A percentile compares a stretch with the other conserved stretches of the same genome.
These are phyloP conservation scores for Cornus kousa DNA, from an alignment of 148 eudicot genomes.

Conservation along the genomic window DNA sequence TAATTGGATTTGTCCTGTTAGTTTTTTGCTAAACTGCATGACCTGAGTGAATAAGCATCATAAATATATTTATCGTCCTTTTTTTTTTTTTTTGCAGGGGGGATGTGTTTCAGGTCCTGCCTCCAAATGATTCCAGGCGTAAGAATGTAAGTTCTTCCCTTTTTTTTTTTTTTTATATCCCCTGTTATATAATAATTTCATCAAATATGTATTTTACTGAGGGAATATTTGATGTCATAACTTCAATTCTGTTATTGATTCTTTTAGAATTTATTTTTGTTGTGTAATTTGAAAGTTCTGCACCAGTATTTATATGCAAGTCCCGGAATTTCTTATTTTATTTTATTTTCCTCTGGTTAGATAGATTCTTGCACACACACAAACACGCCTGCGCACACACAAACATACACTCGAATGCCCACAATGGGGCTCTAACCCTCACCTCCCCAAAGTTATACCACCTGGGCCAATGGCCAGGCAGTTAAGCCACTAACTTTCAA, in stretches of 20 bases:
- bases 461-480: neutral
- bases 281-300: neutral
- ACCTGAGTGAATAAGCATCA: neutral
- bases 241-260: neutral
- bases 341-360: too few species aligned
- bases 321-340: too few species aligned
- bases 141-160: constrained; percentile 25
- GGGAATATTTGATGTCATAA: neutral
- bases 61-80: neutral
- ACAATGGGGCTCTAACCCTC: too few species aligned
- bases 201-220: too few species aligned
- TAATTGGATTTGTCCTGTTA: neutral
- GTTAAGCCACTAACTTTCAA: neutral
- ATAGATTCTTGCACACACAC: too few species aligned
- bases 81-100: constrained; percentile 10
- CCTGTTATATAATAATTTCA: neutral
- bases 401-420: too few species aligned
- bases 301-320: too few species aligned
- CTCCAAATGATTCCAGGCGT: constrained; percentile 10
- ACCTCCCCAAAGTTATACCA: too few species aligned
- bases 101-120: constrained; percentile 8
- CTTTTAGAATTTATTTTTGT: neutral
- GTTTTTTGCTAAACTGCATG: neutral
- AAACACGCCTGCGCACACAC: too few species aligned
- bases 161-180: neutral